A percentile compares a stretch with the other conserved stretches of the same genome.
Conservation (phyloP, 2,329 filamentous ascomycete genomes). For the Coniella vitis region DNA sequence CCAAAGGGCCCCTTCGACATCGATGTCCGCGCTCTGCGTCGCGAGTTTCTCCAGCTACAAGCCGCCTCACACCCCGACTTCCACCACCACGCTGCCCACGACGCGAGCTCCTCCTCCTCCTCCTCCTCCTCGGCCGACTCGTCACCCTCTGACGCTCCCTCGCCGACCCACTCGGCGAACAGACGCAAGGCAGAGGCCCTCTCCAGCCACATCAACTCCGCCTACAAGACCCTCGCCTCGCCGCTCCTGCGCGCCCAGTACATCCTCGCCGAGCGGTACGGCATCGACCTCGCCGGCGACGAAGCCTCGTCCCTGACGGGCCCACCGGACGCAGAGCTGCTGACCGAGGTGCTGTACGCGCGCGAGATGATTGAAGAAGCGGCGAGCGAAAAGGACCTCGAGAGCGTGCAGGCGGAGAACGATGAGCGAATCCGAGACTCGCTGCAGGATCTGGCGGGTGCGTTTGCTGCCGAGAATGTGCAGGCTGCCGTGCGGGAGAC, state of each 20-base stretch:
- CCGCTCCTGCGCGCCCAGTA: conserved; percentile 86
- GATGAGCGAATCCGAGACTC: conserved; percentile 57
- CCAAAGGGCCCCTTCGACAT: conserved; percentile 71
- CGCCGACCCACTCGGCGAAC: conserved; percentile 15
- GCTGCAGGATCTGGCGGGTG: conserved; percentile 53
- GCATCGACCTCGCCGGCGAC: conserved; percentile 72
- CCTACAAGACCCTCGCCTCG: conserved; percentile 75
- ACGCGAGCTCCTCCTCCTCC: conserved; percentile 1
- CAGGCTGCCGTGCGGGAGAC: conserved; percentile 63
- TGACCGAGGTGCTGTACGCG: conserved; percentile 76
- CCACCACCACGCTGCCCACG: conserved; percentile 30
- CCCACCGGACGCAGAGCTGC: conserved; percentile 52
- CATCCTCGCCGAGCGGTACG: conserved; percentile 61
- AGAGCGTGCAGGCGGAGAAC: conserved; percentile 56
- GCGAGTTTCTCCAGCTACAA: conserved; percentile 84
- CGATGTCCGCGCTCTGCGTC: conserved; percentile 61
- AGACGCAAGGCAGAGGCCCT: conserved; percentile 59
- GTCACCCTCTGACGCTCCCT: neutral
- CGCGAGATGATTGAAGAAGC: conserved; percentile 70
- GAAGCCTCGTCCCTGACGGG: conserved; percentile 61
- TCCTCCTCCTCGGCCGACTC: conserved; percentile 2
- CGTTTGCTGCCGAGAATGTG: conserved; percentile 61
- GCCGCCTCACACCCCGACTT: conserved; percentile 69
- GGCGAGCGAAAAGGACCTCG: conserved; percentile 56
- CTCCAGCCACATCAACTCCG: conserved; percentile 83